Conservation (phyloP, 306 rosid genomes). For the Hylodesmum podocarpum region DNA sequence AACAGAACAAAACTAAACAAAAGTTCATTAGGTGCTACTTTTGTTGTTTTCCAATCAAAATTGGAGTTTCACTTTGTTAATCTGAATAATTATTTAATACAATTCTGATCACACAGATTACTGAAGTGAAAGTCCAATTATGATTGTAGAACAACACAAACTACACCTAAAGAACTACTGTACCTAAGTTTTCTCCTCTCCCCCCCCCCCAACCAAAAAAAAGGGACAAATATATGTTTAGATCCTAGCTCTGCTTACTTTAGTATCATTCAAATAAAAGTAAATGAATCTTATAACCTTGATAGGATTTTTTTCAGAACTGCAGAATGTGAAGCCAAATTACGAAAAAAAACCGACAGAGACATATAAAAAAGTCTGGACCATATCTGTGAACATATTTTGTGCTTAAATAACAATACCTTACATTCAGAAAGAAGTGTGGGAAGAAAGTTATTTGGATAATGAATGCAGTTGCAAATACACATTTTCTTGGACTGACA, state of each 20-base stretch:
- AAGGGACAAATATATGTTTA: not conserved
- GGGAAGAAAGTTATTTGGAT: constrained; percentile 8
- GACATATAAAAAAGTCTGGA: constrained; percentile 12
- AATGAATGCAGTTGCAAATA: constrained; percentile 1
- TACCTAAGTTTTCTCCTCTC: not conserved
- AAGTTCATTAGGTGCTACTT: too few relatives aligned
- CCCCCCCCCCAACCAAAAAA: not conserved
- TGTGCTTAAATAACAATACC: constrained; percentile 13
- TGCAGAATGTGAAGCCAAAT: not conserved
- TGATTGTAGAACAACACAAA: too few relatives aligned
- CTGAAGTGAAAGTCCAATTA: too few relatives aligned
- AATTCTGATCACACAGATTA: too few relatives aligned
- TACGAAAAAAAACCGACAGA: constrained; percentile 16
- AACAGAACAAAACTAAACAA: too few relatives aligned
- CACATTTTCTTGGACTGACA: not conserved
- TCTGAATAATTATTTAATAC: too few relatives aligned
- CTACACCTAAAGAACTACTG: constrained; percentile 6
- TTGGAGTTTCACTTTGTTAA: too few relatives aligned
- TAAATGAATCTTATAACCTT: not conserved
- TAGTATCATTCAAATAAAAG: not conserved
- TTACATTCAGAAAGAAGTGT: not conserved
- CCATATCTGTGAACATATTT: not conserved
- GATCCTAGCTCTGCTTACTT: constrained; percentile 1
- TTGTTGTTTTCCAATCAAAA: too few relatives aligned
- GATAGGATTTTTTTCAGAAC: not conserved